Evolutionary conservation across 2,329 filamentous ascomycete species (phyloP).

Genomic region (Coleophoma crateriformis): DNA sequence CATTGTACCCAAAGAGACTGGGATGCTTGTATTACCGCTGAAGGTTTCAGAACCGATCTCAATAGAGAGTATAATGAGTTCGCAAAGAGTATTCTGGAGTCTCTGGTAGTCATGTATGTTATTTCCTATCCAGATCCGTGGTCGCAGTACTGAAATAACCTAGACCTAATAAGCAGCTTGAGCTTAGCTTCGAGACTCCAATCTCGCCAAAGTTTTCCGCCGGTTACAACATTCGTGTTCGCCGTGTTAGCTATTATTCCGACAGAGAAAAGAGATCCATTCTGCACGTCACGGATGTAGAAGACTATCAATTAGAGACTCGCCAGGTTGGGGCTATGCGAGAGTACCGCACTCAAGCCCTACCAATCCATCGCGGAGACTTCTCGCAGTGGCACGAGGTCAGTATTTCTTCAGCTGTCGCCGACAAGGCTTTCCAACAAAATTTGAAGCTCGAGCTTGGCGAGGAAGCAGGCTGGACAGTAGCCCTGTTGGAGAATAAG

Average conservation of each 20-base stretch:
- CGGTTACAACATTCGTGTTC: too few species aligned
- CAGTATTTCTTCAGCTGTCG: constrained; percentile 8
- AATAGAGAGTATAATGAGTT: constrained; percentile 12
- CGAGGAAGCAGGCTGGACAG: constrained; percentile 12
- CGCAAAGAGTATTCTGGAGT: constrained; percentile 9
- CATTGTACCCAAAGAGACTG: constrained; percentile 24
- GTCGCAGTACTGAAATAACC: too few species aligned
- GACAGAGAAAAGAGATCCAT: too few species aligned
- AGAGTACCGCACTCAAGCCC: background rate
- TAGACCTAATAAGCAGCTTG: too few species aligned
- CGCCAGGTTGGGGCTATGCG: background rate
- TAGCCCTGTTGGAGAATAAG: constrained; percentile 1
- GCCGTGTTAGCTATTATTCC: too few species aligned
- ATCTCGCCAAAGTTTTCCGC: too few species aligned
- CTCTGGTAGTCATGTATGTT: constrained; percentile 23
- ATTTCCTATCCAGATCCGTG: too few species aligned
- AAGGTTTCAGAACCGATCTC: constrained; percentile 6
- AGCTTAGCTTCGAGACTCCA: too few species aligned
- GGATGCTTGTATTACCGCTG: constrained; percentile 21
- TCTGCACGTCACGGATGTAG: too few species aligned
- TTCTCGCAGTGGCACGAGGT: constrained; percentile 14
- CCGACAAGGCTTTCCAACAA: constrained; percentile 8
- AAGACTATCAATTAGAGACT: too few species aligned
- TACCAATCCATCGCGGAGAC: background rate
- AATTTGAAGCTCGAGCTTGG: constrained; percentile 16